A percentile compares a stretch with the other conserved stretches of the same genome.
These are phyloP conservation scores for Phanerodontia chrysosporium DNA, from an alignment of 768 basidiomycete genomes.

Conservation along the genomic window DNA sequence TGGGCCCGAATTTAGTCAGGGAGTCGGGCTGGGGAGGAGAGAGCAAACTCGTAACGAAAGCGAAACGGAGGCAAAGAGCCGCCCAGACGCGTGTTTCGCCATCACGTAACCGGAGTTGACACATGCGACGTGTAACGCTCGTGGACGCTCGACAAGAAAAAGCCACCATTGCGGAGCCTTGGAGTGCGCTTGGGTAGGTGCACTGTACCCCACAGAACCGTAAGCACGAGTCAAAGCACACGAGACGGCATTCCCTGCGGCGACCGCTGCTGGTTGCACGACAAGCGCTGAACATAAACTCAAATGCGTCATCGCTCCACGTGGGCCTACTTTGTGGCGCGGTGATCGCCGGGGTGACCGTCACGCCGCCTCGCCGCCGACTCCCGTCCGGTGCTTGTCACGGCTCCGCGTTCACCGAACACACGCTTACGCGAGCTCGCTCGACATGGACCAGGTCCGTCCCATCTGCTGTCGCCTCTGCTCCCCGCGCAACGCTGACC, in stretches of 20 bases:
- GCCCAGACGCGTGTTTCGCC: neutral
- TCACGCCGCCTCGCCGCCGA: neutral
- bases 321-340: neutral
- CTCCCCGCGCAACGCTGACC: neutral
- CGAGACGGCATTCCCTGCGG: too few relatives aligned
- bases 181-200: too few relatives aligned
- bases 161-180: too few relatives aligned
- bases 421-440: neutral
- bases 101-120: neutral
- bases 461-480: neutral
- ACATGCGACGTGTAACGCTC: neutral
- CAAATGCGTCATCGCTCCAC: neutral
- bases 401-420: neutral
- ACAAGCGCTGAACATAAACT: too few relatives aligned
- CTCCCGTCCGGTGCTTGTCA: neutral
- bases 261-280: neutral
- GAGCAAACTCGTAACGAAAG: neutral
- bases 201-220: too few relatives aligned
- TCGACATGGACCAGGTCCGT: slow-evolving; percentile 2
- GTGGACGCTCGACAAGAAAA: too few relatives aligned
- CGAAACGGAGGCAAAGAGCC: neutral
- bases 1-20: neutral
- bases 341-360: neutral
- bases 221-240: too few relatives aligned
- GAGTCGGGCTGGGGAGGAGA: neutral